Conservation (phyloP, 2,329 filamentous ascomycete genomes). For the Venturia pyrina region DNA sequence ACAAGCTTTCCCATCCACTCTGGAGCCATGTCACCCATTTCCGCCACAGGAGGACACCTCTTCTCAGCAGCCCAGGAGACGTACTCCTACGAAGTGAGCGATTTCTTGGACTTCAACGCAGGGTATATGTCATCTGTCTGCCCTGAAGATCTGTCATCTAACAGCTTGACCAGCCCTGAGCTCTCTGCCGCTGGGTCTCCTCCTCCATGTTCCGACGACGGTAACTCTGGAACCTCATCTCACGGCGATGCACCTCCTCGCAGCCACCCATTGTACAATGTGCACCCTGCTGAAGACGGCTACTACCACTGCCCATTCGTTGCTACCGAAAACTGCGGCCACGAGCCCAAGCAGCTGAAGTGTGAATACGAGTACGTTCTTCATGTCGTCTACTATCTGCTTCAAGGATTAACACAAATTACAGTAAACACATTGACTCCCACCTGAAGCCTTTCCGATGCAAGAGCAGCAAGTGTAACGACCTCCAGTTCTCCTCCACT, state of each 20-base stretch:
- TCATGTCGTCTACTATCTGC: background rate
- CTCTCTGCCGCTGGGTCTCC: background rate
- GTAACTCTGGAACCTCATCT: background rate
- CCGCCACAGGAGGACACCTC: background rate
- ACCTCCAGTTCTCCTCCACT: conserved; percentile 86
- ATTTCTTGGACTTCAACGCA: background rate
- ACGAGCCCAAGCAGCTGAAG: conserved; percentile 92
- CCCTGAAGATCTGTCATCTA: conserved; percentile 6
- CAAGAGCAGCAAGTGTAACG: conserved; percentile 74
- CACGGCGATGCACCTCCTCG: conserved; percentile 26
- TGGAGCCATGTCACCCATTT: conserved; percentile 7
- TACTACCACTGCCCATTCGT: conserved; percentile 91
- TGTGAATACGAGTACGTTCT: conserved; percentile 91
- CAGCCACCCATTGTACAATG: conserved; percentile 60
- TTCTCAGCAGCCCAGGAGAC: background rate
- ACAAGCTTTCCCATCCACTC: background rate
- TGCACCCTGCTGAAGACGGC: conserved; percentile 57
- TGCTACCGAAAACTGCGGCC: conserved; percentile 63
- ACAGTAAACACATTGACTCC: conserved; percentile 92
- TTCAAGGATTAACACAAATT: conserved; percentile 13
- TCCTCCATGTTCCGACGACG: background rate
- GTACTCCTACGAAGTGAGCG: background rate
- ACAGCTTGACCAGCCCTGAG: conserved; percentile 2
- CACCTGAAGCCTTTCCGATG: conserved; percentile 95
- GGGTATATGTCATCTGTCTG: conserved; percentile 3